Conservation (phyloP, 1,284 basidiomycete genomes). For the Cystobasidium slooffiae region DNA sequence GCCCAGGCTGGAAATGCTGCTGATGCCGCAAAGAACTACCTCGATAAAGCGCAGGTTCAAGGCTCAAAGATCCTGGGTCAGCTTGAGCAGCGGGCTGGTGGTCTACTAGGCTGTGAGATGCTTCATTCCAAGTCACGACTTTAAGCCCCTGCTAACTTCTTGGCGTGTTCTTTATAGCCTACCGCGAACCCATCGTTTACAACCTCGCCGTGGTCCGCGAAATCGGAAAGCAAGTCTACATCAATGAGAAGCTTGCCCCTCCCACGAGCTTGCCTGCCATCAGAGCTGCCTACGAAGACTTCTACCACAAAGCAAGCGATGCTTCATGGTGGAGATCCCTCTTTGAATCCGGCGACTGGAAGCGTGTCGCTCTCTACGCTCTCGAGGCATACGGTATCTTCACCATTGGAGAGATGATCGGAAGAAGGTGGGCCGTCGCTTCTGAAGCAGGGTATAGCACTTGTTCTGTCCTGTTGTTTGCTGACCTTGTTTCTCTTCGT, state of each 20-base stretch:
- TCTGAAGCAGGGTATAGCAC: background rate
- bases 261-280: constrained; percentile 70
- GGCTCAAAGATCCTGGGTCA: constrained; percentile 66
- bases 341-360: constrained; percentile 74
- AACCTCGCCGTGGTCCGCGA: constrained; percentile 83
- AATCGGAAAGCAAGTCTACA: constrained; percentile 86
- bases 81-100: constrained; percentile 66
- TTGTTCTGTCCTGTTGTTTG: background rate
- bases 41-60: constrained; percentile 47
- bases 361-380: constrained; percentile 75
- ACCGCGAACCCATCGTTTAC: constrained; percentile 79
- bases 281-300: constrained; percentile 64
- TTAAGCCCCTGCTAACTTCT: background rate
- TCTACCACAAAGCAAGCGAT: constrained; percentile 72
- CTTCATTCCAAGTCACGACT: too few species aligned
- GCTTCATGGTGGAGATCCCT: constrained; percentile 72
- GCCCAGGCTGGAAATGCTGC: constrained; percentile 66
- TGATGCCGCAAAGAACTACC: constrained; percentile 62
- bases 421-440: constrained; percentile 66
- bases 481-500: constrained; percentile 4
- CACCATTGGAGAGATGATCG: constrained; percentile 90
- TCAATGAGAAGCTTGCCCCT: constrained; percentile 82
- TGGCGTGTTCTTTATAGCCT: constrained; percentile 63
- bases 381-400: constrained; percentile 87
- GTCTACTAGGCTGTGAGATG: constrained; percentile 69